Conservation (phyloP, 2,329 filamentous ascomycete genomes). For the Penicillium vulpinum region DNA sequence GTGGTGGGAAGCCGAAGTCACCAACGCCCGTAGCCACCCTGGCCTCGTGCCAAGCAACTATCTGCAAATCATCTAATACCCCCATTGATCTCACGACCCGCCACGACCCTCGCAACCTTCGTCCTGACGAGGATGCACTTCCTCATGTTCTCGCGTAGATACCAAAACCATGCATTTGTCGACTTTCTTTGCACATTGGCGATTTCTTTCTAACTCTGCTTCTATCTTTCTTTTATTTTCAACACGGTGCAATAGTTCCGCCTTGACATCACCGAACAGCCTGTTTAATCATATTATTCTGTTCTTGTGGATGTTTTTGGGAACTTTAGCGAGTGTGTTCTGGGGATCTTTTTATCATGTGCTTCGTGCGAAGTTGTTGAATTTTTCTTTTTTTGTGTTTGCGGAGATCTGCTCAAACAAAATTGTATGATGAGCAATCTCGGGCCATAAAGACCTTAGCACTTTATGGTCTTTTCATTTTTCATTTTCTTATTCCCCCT, state of each 20-base stretch:
- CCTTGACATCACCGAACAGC: constrained; percentile 7
- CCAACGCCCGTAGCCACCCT: constrained; percentile 51
- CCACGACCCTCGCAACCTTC: constrained; percentile 22
- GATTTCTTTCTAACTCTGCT: constrained; percentile 10
- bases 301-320: constrained; percentile 11
- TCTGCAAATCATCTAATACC: constrained; percentile 56
- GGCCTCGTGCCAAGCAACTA: constrained; percentile 69
- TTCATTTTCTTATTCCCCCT: constrained; percentile 5
- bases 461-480: constrained; percentile 4
- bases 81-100: constrained; percentile 26
- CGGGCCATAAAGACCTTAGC: constrained; percentile 1
- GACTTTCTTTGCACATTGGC: constrained; percentile 22
- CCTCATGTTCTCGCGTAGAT: constrained; percentile 22
- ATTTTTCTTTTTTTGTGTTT: background rate
- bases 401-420: constrained; percentile 15
- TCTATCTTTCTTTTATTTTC: constrained; percentile 7
- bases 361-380: constrained; percentile 1
- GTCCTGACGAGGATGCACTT: constrained; percentile 20
- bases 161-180: constrained; percentile 25
- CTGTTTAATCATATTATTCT: constrained; percentile 11
- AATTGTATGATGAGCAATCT: constrained; percentile 22
- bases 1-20: constrained; percentile 98
- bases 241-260: background rate
- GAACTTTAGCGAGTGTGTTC: constrained; percentile 17
- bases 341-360: constrained; percentile 5